Evolutionary conservation across 202 grass and related monocot species (phyloP), one percentile per base, ranked within the genome.

Genomic region (Schoenoplectus tabernaemontani): DNA sequence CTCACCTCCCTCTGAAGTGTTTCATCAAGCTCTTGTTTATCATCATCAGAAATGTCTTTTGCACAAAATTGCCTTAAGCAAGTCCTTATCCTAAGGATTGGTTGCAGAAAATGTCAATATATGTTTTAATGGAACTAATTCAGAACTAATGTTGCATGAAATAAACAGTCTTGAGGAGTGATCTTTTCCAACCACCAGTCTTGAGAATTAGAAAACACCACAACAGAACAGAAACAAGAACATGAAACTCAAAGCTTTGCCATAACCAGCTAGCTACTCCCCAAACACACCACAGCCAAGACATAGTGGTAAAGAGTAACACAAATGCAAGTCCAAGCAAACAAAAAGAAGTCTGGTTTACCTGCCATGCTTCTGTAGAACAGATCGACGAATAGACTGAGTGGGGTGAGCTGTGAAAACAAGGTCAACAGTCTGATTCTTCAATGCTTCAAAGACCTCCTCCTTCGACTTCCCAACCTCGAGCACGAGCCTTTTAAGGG

Each of bases 331-430:
- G 50, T 33, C 23, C 17, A 76, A 76, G 51, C 33, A 43, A 60
- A 78, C 19, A 57, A 57, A 57, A 58, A 30, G 41, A 43, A 23
- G 47, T 58, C 43, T 48, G 54, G 30, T 64, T 38, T 46, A 95
- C 96, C 96, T 93, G 59, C 84, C 85, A 46, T 99, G 92, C 78
- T 99, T 99, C 85, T 99, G 96, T 68, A 99, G 96, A 72, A 99
- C 81, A 24, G 96, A 99, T 83, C 96, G 85, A 43, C 92, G 81
- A 39, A 99, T 66, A 57, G 96, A 93, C 69, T 99, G 96, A 60
- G 96, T 99, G 30, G 96, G 96, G 64, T 99, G 96, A 7, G 96
- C 96, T 16, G 96, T 99, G 81, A 99, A 93, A 23, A 99, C 96
- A 59, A 99, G 92, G 72, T 99, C 96, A 16, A 99, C 88, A 2